phyloP scores from a whole-genome alignment of 257 asterid genomes.

The Asclepias syriaca region DNA sequence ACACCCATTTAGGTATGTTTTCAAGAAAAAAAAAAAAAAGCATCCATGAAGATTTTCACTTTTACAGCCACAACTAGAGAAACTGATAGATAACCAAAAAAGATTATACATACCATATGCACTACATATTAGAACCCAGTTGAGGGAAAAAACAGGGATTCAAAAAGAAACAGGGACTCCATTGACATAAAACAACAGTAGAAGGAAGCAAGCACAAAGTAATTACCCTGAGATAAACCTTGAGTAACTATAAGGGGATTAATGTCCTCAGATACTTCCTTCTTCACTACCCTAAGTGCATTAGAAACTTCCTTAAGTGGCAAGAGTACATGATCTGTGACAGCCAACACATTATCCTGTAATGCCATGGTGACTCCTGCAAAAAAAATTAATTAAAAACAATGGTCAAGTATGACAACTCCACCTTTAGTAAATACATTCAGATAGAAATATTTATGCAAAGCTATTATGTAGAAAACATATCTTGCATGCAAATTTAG shows the following conservation, averaged over 20 bases:
- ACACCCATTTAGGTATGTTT: background rate
- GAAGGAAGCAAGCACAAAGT: background rate
- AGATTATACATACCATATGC: background rate
- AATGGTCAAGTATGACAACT: background rate
- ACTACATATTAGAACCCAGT: background rate
- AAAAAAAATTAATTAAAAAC: conserved; percentile 9
- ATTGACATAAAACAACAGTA: background rate
- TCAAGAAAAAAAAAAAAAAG: background rate
- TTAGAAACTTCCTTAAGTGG: conserved; percentile 40
- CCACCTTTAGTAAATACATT: background rate
- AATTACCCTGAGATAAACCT: conserved; percentile 57
- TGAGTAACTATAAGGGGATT: conserved; percentile 68
- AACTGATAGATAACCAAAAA: background rate
- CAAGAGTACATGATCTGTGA: conserved; percentile 51
- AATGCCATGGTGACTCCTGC: conserved; percentile 36
- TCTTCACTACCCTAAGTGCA: conserved; percentile 49
- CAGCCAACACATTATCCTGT: conserved; percentile 47
- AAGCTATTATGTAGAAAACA: background rate
- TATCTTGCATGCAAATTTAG: background rate
- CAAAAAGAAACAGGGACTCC: background rate
- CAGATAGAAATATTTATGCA: background rate
- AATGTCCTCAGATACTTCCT: conserved; percentile 41
- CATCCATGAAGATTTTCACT: background rate
- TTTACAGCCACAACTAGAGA: background rate
- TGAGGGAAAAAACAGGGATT: background rate